phyloP scores from a whole-genome alignment of 1,284 basidiomycete species.

The Trametes versicolor region DNA sequence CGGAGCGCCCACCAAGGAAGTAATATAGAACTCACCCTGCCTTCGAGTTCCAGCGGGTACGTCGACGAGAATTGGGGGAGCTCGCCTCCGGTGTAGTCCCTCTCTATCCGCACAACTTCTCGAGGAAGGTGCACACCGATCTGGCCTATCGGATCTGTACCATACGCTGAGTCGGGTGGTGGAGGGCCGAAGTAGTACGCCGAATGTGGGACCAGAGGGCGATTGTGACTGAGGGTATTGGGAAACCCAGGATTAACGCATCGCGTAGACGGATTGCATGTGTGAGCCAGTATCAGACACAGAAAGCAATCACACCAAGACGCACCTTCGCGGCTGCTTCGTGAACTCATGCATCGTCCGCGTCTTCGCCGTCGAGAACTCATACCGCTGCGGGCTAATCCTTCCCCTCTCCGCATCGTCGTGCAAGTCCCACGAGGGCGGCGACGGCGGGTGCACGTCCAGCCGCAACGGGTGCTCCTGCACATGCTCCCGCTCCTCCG shows the following conservation, averaged over 20 bases:
- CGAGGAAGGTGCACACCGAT: slow-evolving; percentile 87
- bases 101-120: slow-evolving; percentile 83
- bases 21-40: slow-evolving; percentile 65
- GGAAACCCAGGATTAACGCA: no score
- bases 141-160: slow-evolving; percentile 78
- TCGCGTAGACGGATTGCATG: no score
- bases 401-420: slow-evolving; percentile 24
- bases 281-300: no score
- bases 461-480: slow-evolving; percentile 45
- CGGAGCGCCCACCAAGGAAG: no score
- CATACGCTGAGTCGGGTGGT: slow-evolving; percentile 75
- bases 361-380: slow-evolving; percentile 30
- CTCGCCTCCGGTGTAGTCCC: slow-evolving; percentile 86
- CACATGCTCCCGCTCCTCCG: slow-evolving; percentile 22
- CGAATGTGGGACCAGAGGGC: slow-evolving; percentile 73
- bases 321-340: slow-evolving; percentile 30
- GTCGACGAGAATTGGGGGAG: slow-evolving; percentile 82
- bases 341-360: slow-evolving; percentile 35
- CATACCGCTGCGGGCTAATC: slow-evolving; percentile 30
- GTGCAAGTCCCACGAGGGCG: slow-evolving; percentile 66
- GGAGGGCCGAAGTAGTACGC: slow-evolving; percentile 88
- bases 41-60: slow-evolving; percentile 86
- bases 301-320: neutral
- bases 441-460: slow-evolving; percentile 54
- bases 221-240: slow-evolving; percentile 45